A percentile compares a stretch with the other conserved stretches of the same genome.
phyloP scores from a whole-genome alignment of 306 rosid species.

The Prunus mira region DNA sequence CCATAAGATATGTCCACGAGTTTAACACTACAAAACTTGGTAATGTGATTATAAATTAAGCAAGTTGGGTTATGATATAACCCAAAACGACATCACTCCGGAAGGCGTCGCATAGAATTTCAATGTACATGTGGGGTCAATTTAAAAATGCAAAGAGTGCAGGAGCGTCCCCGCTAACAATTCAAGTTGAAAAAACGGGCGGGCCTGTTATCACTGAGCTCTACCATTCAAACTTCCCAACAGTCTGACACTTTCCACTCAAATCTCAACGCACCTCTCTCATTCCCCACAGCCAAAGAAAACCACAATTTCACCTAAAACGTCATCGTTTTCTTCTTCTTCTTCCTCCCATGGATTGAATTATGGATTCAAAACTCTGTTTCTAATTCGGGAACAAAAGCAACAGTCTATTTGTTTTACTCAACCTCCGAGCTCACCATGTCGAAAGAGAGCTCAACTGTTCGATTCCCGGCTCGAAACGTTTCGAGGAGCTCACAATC shows the following conservation, averaged over 20 bases:
- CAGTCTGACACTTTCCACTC: neutral
- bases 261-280: neutral
- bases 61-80: too few species aligned
- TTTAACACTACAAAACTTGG: too few species aligned
- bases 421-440: constrained; percentile 8
- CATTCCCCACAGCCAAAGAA: neutral
- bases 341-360: neutral
- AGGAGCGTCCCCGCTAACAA: neutral
- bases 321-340: neutral
- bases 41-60: too few species aligned
- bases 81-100: too few species aligned
- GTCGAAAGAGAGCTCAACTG: constrained; percentile 10
- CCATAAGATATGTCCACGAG: too few species aligned
- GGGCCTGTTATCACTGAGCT: constrained; percentile 5
- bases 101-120: too few species aligned
- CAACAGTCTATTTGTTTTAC: neutral
- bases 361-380: neutral
- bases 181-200: neutral
- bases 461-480: constrained; percentile 8
- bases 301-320: neutral
- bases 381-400: neutral
- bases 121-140: neutral
- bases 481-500: constrained; percentile 3
- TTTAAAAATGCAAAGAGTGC: neutral
- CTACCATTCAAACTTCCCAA: constrained; percentile 4